These are phyloP conservation scores for Tricholoma furcatifolium DNA, from an alignment of 768 basidiomycete genomes.

Conservation along the genomic window DNA sequence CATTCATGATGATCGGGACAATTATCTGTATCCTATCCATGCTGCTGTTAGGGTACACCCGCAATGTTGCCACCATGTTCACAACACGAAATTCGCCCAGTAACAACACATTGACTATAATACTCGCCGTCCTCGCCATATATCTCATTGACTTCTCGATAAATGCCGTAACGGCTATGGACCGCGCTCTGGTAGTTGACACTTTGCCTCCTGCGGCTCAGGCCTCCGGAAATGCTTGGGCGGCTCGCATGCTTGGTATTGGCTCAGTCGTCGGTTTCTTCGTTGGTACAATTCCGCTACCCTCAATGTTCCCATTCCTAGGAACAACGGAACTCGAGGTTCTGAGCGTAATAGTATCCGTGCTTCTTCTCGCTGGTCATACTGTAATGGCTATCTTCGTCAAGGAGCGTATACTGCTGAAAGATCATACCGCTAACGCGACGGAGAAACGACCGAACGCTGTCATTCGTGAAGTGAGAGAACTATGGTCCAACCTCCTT, in stretches of 20 bases:
- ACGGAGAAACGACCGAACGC: constrained; percentile 27
- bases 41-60: constrained; percentile 82
- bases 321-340: constrained; percentile 82
- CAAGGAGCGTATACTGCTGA: constrained; percentile 73
- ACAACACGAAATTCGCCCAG: constrained; percentile 31
- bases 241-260: constrained; percentile 85
- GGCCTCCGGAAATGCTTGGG: constrained; percentile 91
- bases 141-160: constrained; percentile 61
- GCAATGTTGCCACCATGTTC: constrained; percentile 58
- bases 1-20: constrained; percentile 79
- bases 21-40: constrained; percentile 66
- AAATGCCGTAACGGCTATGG: constrained; percentile 78
- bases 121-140: constrained; percentile 62
- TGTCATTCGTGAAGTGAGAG: constrained; percentile 46
- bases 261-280: constrained; percentile 89
- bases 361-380: constrained; percentile 69
- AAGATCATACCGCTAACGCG: constrained; percentile 7
- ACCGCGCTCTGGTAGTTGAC: constrained; percentile 90
- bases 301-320: constrained; percentile 65
- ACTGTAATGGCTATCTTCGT: constrained; percentile 56
- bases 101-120: constrained; percentile 70
- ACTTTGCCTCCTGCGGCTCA: constrained; percentile 73
- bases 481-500: constrained; percentile 70
- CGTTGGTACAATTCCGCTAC: constrained; percentile 79
- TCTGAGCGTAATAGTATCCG: constrained; percentile 70